phyloP scores from a whole-genome alignment of 2,329 filamentous ascomycete species.

The Colletotrichum nymphaeae region DNA sequence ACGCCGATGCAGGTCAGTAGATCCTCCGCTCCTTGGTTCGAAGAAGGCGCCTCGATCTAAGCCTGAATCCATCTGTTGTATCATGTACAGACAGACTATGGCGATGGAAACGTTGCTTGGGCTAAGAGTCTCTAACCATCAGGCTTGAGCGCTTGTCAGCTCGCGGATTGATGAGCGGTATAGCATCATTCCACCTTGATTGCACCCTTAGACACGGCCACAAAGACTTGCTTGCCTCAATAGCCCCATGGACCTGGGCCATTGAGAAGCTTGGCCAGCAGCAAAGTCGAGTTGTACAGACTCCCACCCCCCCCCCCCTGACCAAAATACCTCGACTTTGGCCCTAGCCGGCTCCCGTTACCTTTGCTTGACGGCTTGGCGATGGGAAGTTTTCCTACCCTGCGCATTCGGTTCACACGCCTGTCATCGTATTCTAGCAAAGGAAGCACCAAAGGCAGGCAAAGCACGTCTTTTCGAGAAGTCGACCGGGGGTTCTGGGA shows the following conservation, averaged over 20 bases:
- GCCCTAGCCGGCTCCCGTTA: constrained; percentile 6
- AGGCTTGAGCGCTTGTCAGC: neutral
- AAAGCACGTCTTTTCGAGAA: constrained; percentile 38
- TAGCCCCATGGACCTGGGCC: constrained; percentile 28
- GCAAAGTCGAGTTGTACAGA: constrained; percentile 26
- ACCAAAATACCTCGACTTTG: constrained; percentile 17
- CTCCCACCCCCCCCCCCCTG: constrained; percentile 17
- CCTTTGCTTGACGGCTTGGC: constrained; percentile 35
- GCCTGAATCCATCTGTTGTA: constrained; percentile 10
- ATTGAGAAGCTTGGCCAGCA: constrained; percentile 30
- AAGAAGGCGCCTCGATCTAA: constrained; percentile 6
- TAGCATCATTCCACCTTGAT: constrained; percentile 16
- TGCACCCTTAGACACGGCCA: constrained; percentile 15
- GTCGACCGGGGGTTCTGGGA: constrained; percentile 42
- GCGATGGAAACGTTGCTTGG: neutral
- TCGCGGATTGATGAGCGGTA: constrained; percentile 12
- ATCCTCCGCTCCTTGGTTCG: constrained; percentile 13
- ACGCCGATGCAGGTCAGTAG: constrained; percentile 28
- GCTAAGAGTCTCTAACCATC: neutral
- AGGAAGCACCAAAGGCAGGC: constrained; percentile 15
- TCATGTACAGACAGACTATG: constrained; percentile 2
- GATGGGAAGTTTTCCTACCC: constrained; percentile 11
- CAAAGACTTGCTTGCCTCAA: constrained; percentile 33
- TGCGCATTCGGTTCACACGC: constrained; percentile 22
- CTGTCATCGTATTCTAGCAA: constrained; percentile 25